Conservation (phyloP, 2,329 filamentous ascomycete genomes). For the Colletotrichum tropicale region DNA sequence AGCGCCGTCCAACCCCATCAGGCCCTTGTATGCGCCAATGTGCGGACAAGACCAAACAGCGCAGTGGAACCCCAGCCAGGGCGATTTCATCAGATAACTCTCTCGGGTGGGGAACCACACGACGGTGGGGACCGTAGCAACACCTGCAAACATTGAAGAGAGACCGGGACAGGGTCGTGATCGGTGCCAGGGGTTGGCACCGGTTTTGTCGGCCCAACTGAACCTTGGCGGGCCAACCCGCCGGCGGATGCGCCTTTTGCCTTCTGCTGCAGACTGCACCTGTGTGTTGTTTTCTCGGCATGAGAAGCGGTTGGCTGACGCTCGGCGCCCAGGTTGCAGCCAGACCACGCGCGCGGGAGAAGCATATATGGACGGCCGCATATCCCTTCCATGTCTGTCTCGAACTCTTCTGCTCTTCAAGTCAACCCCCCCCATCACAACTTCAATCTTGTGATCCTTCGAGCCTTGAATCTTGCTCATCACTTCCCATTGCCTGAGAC, state of each 20-base stretch:
- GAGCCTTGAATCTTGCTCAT: not conserved
- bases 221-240: conserved; percentile 3
- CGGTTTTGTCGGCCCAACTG: conserved; percentile 9
- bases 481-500: not conserved
- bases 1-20: not conserved
- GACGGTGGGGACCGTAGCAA: not conserved
- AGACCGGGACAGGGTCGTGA: not conserved
- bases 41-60: not conserved
- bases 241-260: not conserved
- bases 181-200: conserved; percentile 3
- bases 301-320: conserved; percentile 12
- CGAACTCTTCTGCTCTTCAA: not conserved
- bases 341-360: not conserved
- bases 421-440: not conserved
- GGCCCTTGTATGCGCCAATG: not conserved
- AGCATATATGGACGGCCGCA: conserved; percentile 8
- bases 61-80: not conserved
- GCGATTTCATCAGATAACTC: conserved; percentile 16
- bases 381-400: not conserved
- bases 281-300: not conserved
- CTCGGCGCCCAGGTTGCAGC: not conserved
- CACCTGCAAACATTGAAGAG: not conserved
- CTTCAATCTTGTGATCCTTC: conserved; percentile 3
- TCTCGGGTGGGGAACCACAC: conserved; percentile 5
- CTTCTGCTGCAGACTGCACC: not conserved